Evolutionary conservation across 352 stramenopile species (phyloP), one percentile per base, ranked within the genome.

Genomic region (Pythium scleroteichum): DNA sequence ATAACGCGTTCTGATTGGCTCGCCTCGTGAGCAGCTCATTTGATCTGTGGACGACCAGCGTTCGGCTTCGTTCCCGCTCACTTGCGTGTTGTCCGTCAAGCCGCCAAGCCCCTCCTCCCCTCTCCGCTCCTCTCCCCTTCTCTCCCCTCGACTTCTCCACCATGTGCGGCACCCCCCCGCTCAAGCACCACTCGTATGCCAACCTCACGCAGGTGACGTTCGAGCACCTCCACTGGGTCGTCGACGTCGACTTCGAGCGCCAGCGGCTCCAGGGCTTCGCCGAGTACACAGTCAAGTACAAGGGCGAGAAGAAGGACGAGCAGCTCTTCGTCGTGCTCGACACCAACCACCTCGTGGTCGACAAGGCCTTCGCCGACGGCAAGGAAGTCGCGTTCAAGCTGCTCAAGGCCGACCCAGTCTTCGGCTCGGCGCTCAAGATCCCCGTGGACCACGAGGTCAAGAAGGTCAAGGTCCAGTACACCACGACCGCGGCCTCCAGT

Each of bases 181-280:
- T 69, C 17, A 32, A 29, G 41, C 72, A 84, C 65, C 82, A 91
- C 65, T 97, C 90, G 55, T 93, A 88, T 53, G 81, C 88, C 22
- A 97, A 97, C 71, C 78, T 96, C 38, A 41, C 90, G 41, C 75
- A 96, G 48, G 80, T 91, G 20, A 72, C 70, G 27, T 88, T 93
- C 57, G 81, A 78, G 51, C 90, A 98, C 66, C 67, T 98, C n/a
- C 69, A 95, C 58, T 97, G 92, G 88, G 69, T 81, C 49, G 52
- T 93, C 24, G 64, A 72, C 14, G 69, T 98, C 23, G 88, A 98
- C 68, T 98, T 98, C 73, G 60, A 70, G 35, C 54, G 57, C 6
- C 60, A 84, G 38, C 64, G 82, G 50, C 76, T 98, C 20, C 62
- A 67, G 46, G 93, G 85, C 23, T 84, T 69, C 49, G 95, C 88